Evolutionary conservation across 257 asterid species (phyloP), one percentile per base, ranked within the genome.

Genomic region (Ajuga chamaepitys): DNA sequence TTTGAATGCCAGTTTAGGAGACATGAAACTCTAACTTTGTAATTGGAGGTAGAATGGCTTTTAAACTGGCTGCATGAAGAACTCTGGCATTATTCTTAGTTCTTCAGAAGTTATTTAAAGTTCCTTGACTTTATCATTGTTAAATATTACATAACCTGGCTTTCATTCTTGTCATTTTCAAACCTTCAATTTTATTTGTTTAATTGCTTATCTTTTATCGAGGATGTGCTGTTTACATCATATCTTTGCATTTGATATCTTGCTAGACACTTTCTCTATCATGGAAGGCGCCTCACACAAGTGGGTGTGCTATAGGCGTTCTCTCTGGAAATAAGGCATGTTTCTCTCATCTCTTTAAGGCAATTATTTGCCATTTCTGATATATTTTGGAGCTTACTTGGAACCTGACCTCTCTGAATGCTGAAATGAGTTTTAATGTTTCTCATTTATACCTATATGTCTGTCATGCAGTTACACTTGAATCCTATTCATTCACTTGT

Each of bases 401-500:
- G 42, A 22, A 50, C 20, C 21, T 53, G 41, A 56, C 25, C 37
- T 24, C 60, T 48, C n/a, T 56, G 28, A 34, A 52, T 59, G 57
- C 45, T 46, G 58, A 46, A 45, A 42, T 62, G 63, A 71, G 37
- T 50, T 61, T 11, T 9, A 12, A 35, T 64, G 21, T 48, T 35
- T 48, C 65, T 34, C 60, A 58, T 34, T 63, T 61, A 32, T 45
- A 32, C 4, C 45, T n/a, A 64, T 67, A 53, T 28, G 22, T 78
- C 66, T 78, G 64, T 75, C 59, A 48, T 83, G 91, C 92, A 93
- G 99, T 77, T 93, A 64, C 86, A 86, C 88, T 80, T 89, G 83
- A 84, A 75, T 71, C 96, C 92, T 67, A 46, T 93, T 75, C 88
- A 89, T 71, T 81, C 95, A 71, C 83, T 84, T 58, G 84, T 86